Percentiles rank a stretch among this genome's conserved stretches.
Evolutionary conservation across 176 grass and related monocot genomes (phyloP).

Genomic region (Eleusine coracana): DNA sequence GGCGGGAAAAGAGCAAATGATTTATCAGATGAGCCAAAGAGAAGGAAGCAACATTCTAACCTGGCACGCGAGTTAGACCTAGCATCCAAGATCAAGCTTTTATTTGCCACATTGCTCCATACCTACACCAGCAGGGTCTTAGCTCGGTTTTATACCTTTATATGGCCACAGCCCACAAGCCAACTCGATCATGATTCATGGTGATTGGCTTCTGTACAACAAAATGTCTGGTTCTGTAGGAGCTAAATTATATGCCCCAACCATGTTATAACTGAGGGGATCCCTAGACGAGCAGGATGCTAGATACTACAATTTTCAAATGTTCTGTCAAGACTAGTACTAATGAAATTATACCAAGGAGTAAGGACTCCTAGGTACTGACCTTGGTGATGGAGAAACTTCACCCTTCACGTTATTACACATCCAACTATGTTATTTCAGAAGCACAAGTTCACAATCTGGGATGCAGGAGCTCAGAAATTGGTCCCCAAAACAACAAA

Average conservation of each 20-base stretch:
- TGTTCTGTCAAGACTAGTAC: neutral
- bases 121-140: constrained; percentile 1
- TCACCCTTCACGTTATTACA: neutral
- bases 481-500: neutral
- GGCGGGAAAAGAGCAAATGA: neutral
- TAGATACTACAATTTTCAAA: neutral
- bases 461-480: neutral
- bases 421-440: constrained; percentile 15
- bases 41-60: constrained; percentile 34
- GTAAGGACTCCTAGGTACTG: constrained; percentile 7
- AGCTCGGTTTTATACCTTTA: neutral
- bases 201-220: neutral
- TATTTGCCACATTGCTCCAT: constrained; percentile 16
- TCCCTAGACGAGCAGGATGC: neutral
- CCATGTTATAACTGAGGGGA: constrained; percentile 11
- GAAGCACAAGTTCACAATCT: neutral
- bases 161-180: neutral
- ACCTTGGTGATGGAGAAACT: constrained; percentile 26
- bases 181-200: constrained; percentile 18
- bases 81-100: neutral
- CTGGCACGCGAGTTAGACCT: constrained; percentile 21
- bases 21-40: constrained; percentile 15
- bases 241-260: neutral
- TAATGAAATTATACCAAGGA: constrained; percentile 9
- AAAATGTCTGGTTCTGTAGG: neutral